Evolutionary conservation across 2,329 filamentous ascomycete genomes (phyloP).

Genomic region (Xylariaceae sp.): DNA sequence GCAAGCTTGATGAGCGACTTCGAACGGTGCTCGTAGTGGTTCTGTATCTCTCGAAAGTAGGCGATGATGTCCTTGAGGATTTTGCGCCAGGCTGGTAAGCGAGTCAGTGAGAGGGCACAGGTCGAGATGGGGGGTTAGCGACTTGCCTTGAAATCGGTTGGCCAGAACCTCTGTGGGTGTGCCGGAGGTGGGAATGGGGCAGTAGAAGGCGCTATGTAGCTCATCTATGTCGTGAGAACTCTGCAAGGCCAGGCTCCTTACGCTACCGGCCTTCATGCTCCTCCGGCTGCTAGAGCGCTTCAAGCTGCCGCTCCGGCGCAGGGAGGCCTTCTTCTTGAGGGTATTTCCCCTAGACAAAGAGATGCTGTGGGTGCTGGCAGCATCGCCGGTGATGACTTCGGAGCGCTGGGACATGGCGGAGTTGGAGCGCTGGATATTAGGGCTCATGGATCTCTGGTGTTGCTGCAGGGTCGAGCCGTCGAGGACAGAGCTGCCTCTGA

Average conservation of each 20-base stretch:
- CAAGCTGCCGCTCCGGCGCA: slow-evolving; percentile 70
- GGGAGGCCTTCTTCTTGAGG: slow-evolving; percentile 80
- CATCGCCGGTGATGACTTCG: slow-evolving; percentile 43
- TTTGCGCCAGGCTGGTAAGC: slow-evolving; percentile 76
- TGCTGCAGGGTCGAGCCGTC: slow-evolving; percentile 39
- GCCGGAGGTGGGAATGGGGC: slow-evolving; percentile 81
- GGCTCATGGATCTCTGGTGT: slow-evolving; percentile 23
- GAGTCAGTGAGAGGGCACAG: neutral
- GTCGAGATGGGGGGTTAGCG: neutral
- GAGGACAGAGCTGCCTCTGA: slow-evolving; percentile 61
- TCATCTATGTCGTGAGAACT: slow-evolving; percentile 65
- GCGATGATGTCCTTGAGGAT: slow-evolving; percentile 89
- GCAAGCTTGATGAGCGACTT: slow-evolving; percentile 81
- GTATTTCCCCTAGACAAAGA: slow-evolving; percentile 58
- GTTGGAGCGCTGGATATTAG: slow-evolving; percentile 55
- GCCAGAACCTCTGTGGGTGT: slow-evolving; percentile 85
- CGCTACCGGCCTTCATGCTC: slow-evolving; percentile 81
- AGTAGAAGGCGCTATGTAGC: slow-evolving; percentile 79
- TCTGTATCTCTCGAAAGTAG: slow-evolving; percentile 90
- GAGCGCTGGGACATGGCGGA: slow-evolving; percentile 54
- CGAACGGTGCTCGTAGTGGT: slow-evolving; percentile 78
- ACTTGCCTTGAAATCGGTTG: slow-evolving; percentile 80
- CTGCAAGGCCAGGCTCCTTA: slow-evolving; percentile 73
- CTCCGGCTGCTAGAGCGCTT: slow-evolving; percentile 75
- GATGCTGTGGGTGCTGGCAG: slow-evolving; percentile 31